Base-by-base conservation (phyloP, 352 stramenopile genomes). In the Phytopythium aichiense region DNA sequence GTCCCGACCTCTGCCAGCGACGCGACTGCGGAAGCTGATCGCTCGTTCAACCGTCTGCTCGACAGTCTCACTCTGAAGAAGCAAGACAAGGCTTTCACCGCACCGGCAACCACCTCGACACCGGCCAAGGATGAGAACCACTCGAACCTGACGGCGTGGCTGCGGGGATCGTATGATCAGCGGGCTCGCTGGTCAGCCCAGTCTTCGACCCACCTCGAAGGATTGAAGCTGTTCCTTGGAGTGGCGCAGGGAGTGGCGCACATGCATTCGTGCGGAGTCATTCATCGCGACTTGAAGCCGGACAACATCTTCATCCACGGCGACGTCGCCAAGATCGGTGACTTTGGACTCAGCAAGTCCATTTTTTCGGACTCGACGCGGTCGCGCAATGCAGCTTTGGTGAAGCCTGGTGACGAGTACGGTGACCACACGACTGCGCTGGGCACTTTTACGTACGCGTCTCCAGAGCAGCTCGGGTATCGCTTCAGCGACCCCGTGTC, bases 391-490 rank as follows among this genome's bases (percentile, higher is more conserved):
- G n/a, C 33, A 8, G 18, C 18, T 4, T 28, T 28, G 30, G 31
- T n/a, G 31, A 65, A n/a, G 64, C 60, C 18, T 53, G 68, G 54
- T 15, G 60, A 71, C 23, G 55, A 71, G 53, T 69, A 74, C 7
- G 76, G 76, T 13, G 74, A 88, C 53, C 85, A 94, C 61, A 94
- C 85, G 23, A 94, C 85, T 9, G 83, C 81, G 4, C 70, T 94
- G 15, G 85, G 85, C 25, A 94, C 85, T 20, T 91, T 92, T 54
- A 89, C 84, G 31, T 94, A 94, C 59, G 85, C 85, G 31, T 94
- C 85, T n/a, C 85, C 85, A n/a, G 85, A 94, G 61, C 85, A 94
- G 64, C 73, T 94, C 8, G 84, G 84, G 4, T 79, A 87, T 50
- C 72, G 76, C 56, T 87, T 84, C 57, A 80, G 53, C 28, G 70